Percentiles rank a stretch among this genome's conserved stretches.
Evolutionary conservation across 306 rosid genomes (phyloP).

Genomic region (Castanopsis chinensis): DNA sequence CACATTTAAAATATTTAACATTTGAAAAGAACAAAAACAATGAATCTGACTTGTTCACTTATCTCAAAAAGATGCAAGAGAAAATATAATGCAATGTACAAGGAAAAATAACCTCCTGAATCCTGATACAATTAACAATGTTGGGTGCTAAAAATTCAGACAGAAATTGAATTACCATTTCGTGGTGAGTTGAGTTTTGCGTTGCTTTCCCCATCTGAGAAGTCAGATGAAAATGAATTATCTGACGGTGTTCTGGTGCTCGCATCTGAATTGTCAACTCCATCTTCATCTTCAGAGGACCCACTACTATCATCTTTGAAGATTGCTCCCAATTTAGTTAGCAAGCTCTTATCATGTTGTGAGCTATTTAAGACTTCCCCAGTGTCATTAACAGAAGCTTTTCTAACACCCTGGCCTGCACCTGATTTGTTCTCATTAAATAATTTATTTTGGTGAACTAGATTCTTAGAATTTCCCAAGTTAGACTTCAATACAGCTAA

Average conservation of each 20-base stretch:
- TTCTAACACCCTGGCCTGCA: constrained; percentile 8
- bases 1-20: not conserved
- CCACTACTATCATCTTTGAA: constrained; percentile 64
- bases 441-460: constrained; percentile 25
- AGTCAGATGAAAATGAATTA: constrained; percentile 50
- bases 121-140: not conserved
- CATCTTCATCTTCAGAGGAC: constrained; percentile 51
- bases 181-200: constrained; percentile 38
- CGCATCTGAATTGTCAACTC: constrained; percentile 37
- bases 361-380: constrained; percentile 31
- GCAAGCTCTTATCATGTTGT: constrained; percentile 41
- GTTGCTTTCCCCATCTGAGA: constrained; percentile 67
- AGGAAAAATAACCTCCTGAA: not conserved
- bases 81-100: not conserved
- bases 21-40: not conserved
- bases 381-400: constrained; percentile 25
- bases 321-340: constrained; percentile 42
- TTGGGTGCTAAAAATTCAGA: constrained; percentile 8
- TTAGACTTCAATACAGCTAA: constrained; percentile 32
- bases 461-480: constrained; percentile 26
- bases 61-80: not conserved
- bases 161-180: constrained; percentile 29
- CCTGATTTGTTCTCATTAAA: constrained; percentile 18
- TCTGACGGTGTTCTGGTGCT: constrained; percentile 65
- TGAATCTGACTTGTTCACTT: constrained; percentile 5